These are phyloP conservation scores for Sordaria brevicollis DNA, from an alignment of 495 filamentous ascomycete species.

Conservation along the genomic window DNA sequence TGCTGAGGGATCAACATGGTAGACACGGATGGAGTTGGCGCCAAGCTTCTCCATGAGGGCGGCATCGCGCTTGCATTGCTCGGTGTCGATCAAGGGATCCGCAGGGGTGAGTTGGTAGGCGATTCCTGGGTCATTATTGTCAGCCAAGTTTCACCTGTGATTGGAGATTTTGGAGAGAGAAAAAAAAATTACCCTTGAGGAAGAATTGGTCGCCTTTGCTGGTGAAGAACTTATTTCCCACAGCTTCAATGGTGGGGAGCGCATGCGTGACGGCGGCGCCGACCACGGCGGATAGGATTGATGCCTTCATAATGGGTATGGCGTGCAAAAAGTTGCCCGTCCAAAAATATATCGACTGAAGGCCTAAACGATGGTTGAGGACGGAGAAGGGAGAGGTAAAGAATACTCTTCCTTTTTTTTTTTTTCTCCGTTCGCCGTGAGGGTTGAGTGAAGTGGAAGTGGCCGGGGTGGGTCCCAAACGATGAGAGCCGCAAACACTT, in stretches of 20 bases:
- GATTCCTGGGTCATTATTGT: conserved; percentile 5
- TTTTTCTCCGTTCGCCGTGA: neutral
- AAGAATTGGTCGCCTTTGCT: conserved; percentile 68
- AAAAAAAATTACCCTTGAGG: conserved; percentile 55
- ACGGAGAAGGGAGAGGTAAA: neutral
- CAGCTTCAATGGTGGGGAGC: conserved; percentile 49
- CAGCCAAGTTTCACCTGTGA: neutral
- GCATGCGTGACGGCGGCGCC: conserved; percentile 25
- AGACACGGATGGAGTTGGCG: conserved; percentile 79
- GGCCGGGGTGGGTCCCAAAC: neutral
- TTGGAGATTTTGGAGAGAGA: neutral
- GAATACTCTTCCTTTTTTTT: neutral
- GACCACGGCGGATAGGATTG: conserved; percentile 17
- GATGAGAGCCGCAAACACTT: neutral
- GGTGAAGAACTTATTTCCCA: conserved; percentile 80
- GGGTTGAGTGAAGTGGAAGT: neutral
- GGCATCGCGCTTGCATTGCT: conserved; percentile 72
- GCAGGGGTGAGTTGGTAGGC: conserved; percentile 23
- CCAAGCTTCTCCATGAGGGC: conserved; percentile 69
- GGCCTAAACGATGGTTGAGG: neutral
- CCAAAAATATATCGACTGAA: neutral
- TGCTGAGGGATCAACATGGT: conserved; percentile 64
- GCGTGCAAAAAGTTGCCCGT: neutral
- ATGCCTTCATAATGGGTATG: conserved; percentile 9
- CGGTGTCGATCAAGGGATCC: conserved; percentile 65